Conservation (phyloP, 257 asterid species). For the Ilex aquifolium region DNA sequence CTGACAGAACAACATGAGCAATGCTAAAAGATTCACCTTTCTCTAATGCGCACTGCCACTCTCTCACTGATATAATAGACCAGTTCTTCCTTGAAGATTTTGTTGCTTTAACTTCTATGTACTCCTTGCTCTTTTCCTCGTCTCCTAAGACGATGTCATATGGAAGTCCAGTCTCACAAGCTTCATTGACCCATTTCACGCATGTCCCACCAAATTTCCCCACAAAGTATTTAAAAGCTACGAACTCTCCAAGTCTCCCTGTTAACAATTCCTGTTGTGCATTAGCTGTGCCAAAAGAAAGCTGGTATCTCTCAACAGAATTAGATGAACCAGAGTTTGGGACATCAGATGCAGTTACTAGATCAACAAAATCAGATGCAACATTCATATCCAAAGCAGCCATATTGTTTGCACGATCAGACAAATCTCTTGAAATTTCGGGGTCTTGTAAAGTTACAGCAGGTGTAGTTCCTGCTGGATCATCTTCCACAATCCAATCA, state of each 20-base stretch:
- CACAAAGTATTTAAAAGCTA: slow-evolving; percentile 56
- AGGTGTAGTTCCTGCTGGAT: slow-evolving; percentile 13
- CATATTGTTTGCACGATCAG: slow-evolving; percentile 18
- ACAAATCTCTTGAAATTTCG: slow-evolving; percentile 21
- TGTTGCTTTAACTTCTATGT: slow-evolving; percentile 85
- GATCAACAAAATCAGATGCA: slow-evolving; percentile 25
- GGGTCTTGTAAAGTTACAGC: slow-evolving; percentile 19
- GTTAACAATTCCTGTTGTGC: slow-evolving; percentile 57
- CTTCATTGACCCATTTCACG: slow-evolving; percentile 84
- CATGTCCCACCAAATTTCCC: slow-evolving; percentile 31
- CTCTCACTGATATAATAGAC: slow-evolving; percentile 63
- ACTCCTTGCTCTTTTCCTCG: slow-evolving; percentile 39
- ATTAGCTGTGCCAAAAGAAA: slow-evolving; percentile 14
- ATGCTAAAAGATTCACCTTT: slow-evolving; percentile 87
- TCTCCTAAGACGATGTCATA: slow-evolving; percentile 61
- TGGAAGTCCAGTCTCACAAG: slow-evolving; percentile 74
- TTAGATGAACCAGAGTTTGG: slow-evolving; percentile 14
- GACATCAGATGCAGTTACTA: slow-evolving; percentile 24
- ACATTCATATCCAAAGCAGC: slow-evolving; percentile 18
- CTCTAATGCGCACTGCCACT: slow-evolving; percentile 89
- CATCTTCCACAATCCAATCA: slow-evolving; percentile 23
- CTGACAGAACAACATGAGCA: slow-evolving; percentile 63
- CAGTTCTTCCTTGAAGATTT: slow-evolving; percentile 55
- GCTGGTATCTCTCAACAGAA: slow-evolving; percentile 27
- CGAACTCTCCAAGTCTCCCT: slow-evolving; percentile 79